phyloP scores from a whole-genome alignment of 1,284 basidiomycete genomes.

The Marasmius sp. region DNA sequence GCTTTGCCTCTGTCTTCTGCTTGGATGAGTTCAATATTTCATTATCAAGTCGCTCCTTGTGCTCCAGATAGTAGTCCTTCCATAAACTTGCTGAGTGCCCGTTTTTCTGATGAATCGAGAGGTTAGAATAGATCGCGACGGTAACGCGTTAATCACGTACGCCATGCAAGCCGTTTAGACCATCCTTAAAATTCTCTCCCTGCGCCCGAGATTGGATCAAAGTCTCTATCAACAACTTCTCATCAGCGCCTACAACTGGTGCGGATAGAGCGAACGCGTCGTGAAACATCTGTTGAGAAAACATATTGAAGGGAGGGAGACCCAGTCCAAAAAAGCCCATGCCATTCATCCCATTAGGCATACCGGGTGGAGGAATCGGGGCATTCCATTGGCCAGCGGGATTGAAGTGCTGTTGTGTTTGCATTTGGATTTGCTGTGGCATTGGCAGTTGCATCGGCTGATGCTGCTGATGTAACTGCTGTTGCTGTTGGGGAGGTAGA shows the following conservation, averaged over 20 bases:
- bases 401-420: constrained; percentile 4
- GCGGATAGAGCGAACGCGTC: constrained; percentile 51
- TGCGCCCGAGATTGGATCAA: constrained; percentile 4
- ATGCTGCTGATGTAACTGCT: constrained; percentile 12
- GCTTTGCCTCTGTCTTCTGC: neutral
- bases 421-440: neutral
- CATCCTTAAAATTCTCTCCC: constrained; percentile 32
- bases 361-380: constrained; percentile 14
- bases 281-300: constrained; percentile 51
- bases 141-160: constrained; percentile 24
- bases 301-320: constrained; percentile 32
- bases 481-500: constrained; percentile 1
- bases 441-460: constrained; percentile 7
- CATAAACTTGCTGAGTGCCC: constrained; percentile 15
- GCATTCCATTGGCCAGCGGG: constrained; percentile 7
- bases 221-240: constrained; percentile 48
- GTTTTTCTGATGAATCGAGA: constrained; percentile 10
- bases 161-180: constrained; percentile 41
- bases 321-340: constrained; percentile 27
- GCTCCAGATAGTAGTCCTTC: constrained; percentile 43
- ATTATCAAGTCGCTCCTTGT: constrained; percentile 55
- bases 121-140: neutral
- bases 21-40: constrained; percentile 34
- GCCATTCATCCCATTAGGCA: constrained; percentile 32
- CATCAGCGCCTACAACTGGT: constrained; percentile 58